These are phyloP conservation scores for Mortierella hygrophila DNA, from an alignment of 192 early-diverging fungal species.

Conservation along the genomic window DNA sequence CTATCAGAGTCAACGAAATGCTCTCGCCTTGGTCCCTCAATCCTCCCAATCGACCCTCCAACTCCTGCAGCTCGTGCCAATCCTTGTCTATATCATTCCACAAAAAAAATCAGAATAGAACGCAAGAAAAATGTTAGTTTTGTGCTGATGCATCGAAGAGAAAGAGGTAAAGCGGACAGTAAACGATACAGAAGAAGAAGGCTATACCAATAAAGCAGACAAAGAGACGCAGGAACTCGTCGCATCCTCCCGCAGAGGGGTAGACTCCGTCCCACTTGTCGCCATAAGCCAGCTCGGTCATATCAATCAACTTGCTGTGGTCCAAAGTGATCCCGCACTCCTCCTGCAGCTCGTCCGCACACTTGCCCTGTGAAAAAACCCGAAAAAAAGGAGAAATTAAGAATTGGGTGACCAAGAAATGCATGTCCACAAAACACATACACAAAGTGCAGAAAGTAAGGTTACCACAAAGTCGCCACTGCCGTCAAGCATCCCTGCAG, in stretches of 20 bases:
- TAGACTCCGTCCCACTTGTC: conserved; percentile 66
- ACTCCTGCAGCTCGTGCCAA: conserved; percentile 61
- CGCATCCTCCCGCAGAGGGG: conserved; percentile 84
- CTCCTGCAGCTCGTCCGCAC: conserved; percentile 84
- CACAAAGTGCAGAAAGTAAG: background rate
- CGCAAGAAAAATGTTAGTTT: background rate
- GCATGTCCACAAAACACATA: background rate
- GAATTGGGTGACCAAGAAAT: background rate
- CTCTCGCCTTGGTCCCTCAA: conserved; percentile 81
- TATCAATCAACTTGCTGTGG: conserved; percentile 69
- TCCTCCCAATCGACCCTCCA: conserved; percentile 77
- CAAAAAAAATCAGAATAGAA: background rate
- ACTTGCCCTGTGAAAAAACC: conserved; percentile 63
- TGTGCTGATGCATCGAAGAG: background rate
- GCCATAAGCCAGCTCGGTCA: conserved; percentile 70
- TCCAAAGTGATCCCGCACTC: conserved; percentile 83
- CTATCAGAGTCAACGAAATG: conserved; percentile 77
- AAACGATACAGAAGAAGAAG: background rate
- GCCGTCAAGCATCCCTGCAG: conserved; percentile 87
- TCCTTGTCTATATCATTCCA: conserved; percentile 45
- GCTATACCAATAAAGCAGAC: conserved; percentile 67
- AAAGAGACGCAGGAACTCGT: conserved; percentile 83
- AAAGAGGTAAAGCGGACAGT: background rate
- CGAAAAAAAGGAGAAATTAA: background rate
- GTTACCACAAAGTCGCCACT: conserved; percentile 72